Evolutionary conservation across 73 alveolate genomes (phyloP), one percentile per base, ranked within the genome.

Genomic region (Blepharisma stoltei): DNA sequence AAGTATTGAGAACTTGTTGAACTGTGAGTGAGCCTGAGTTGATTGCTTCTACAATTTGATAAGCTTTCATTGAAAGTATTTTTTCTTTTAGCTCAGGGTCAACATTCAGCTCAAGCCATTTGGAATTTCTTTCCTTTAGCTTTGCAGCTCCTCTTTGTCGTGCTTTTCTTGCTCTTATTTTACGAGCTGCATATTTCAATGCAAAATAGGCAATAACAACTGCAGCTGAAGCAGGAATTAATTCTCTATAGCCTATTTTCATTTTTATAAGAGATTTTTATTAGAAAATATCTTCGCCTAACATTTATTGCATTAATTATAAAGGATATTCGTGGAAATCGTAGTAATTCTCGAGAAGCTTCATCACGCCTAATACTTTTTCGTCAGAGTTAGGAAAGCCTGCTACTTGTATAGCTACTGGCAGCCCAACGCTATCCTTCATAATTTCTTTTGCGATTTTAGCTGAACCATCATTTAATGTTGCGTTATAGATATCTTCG

Each of bases 361-460:
- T 83, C 96, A 89, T 86, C 0, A 89, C 85, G 38, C 86, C 60
- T 11, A 87, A 65, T 5, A 53, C 87, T 50, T 54, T 69, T 87
- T 89, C 96, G 49, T 89, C 96, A 70, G 76, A 46, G 70, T 25
- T 68, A 6, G 91, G 91, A 1, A 48, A 47, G 6, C 92, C 81
- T 6, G 67, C 83, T 8, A 89, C 77, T 66, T 89, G 81, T n/a
- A 89, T 76, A 45, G 87, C 83, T 38, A 89, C 88, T 25, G 96
- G 96, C 73, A 89, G 71, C 46, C 96, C 96, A 7, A 71, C 45
- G 23, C 92, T 81, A 8, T 79, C 81, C 65, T 68, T 50, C 55
- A 71, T 71, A 65, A 81, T 75, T 45, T 84, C 83, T 53, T 81
- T 67, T 21, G 86, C 52, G 8, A 68, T 66, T 18, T 79, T 55